phyloP scores from a whole-genome alignment of 2,329 filamentous ascomycete species.

The Diplocarpon rosae region DNA sequence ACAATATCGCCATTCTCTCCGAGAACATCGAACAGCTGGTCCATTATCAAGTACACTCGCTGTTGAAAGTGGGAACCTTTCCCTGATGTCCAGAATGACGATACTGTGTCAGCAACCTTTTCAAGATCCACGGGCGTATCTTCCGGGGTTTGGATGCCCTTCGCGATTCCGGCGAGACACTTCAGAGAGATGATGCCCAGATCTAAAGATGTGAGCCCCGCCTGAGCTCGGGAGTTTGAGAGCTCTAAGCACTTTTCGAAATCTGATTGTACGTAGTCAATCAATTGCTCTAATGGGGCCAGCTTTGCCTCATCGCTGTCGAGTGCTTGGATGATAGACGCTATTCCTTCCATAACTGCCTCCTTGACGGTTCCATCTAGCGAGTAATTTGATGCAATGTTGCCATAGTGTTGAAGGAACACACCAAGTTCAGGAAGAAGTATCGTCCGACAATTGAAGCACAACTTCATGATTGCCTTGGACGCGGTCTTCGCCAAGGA shows the following conservation, averaged over 20 bases:
- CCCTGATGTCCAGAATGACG: slow-evolving; percentile 37
- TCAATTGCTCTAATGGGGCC: slow-evolving; percentile 43
- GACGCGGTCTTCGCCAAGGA: slow-evolving; percentile 57
- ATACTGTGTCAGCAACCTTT: slow-evolving; percentile 30
- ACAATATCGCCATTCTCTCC: slow-evolving; percentile 53
- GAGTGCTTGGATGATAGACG: slow-evolving; percentile 64
- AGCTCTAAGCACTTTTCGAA: slow-evolving; percentile 33
- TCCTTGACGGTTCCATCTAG: slow-evolving; percentile 63
- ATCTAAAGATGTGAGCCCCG: slow-evolving; percentile 25
- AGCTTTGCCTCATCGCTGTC: slow-evolving; percentile 44
- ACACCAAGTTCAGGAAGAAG: slow-evolving; percentile 55
- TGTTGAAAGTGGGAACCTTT: slow-evolving; percentile 39
- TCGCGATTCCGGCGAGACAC: slow-evolving; percentile 60
- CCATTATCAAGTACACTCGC: slow-evolving; percentile 40
- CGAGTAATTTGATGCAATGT: slow-evolving; percentile 46
- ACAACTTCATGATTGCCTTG: slow-evolving; percentile 62
- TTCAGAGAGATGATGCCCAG: slow-evolving; percentile 40
- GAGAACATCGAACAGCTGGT: slow-evolving; percentile 41
- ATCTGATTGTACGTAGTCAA: slow-evolving; percentile 52
- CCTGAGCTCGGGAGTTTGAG: neutral
- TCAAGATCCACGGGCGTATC: slow-evolving; percentile 61
- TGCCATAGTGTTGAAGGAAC: slow-evolving; percentile 61
- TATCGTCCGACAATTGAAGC: slow-evolving; percentile 60
- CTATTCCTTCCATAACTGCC: slow-evolving; percentile 61
- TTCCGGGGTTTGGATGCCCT: slow-evolving; percentile 56